Conservation (phyloP, 2,329 filamentous ascomycete species). For the Thelonectria olida region DNA sequence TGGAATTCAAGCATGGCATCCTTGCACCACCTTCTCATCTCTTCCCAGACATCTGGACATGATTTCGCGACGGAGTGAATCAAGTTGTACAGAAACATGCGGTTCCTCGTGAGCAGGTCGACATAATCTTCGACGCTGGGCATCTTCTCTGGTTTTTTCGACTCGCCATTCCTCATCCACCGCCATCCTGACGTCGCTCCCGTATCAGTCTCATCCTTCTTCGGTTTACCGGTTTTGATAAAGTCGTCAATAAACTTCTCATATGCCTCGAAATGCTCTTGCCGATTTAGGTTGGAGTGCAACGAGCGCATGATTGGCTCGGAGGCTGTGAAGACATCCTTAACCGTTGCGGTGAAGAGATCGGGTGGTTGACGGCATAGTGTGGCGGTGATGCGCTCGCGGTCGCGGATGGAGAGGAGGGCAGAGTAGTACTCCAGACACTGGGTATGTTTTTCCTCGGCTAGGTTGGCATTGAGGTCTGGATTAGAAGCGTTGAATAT, state of each 20-base stretch:
- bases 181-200: conserved; percentile 31
- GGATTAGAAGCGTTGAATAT: conserved; percentile 68
- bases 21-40: conserved; percentile 70
- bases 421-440: conserved; percentile 77
- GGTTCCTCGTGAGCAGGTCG: conserved; percentile 70
- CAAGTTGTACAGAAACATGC: conserved; percentile 72
- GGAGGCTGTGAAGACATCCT: conserved; percentile 72
- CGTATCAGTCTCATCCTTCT: conserved; percentile 40
- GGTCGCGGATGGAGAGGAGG: conserved; percentile 76
- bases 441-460: conserved; percentile 68
- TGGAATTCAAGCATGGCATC: conserved; percentile 66
- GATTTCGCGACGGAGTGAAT: conserved; percentile 74
- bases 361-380: conserved; percentile 77
- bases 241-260: conserved; percentile 78
- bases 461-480: conserved; percentile 56
- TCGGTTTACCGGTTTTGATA: conserved; percentile 66
- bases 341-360: conserved; percentile 73
- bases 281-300: conserved; percentile 77
- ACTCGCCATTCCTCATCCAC: conserved; percentile 33
- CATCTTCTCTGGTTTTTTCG: conserved; percentile 32
- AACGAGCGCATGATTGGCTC: conserved; percentile 78
- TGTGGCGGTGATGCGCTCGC: conserved; percentile 73
- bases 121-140: conserved; percentile 79
- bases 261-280: conserved; percentile 71
- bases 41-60: conserved; percentile 70